Percentiles rank a stretch among this genome's conserved stretches.
Conservation (phyloP, 2,329 filamentous ascomycete species). For the Penicillium sp. region DNA sequence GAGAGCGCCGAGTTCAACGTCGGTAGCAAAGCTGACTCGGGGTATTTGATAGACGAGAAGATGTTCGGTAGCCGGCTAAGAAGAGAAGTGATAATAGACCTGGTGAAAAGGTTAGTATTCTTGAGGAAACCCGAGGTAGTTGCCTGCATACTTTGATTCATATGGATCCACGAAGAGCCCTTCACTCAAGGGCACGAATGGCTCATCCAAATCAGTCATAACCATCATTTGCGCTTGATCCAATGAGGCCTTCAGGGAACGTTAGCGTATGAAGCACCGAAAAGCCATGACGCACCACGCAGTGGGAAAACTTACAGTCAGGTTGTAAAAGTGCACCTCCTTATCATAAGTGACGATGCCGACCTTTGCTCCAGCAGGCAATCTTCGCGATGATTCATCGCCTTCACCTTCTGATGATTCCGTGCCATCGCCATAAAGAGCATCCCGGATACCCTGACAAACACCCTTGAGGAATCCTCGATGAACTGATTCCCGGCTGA, state of each 20-base stretch:
- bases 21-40: conserved; percentile 82
- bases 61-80: conserved; percentile 76
- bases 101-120: conserved; percentile 33
- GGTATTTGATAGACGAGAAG: conserved; percentile 83
- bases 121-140: neutral
- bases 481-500: conserved; percentile 85
- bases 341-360: conserved; percentile 96
- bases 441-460: conserved; percentile 79
- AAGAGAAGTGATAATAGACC: conserved; percentile 79
- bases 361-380: conserved; percentile 79
- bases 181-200: conserved; percentile 86
- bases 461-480: conserved; percentile 87
- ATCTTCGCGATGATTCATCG: conserved; percentile 46
- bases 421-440: conserved; percentile 70
- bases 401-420: conserved; percentile 53
- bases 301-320: conserved; percentile 59
- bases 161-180: conserved; percentile 93
- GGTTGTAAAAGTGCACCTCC: conserved; percentile 97
- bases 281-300: conserved; percentile 2
- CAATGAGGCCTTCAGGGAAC: conserved; percentile 57
- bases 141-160: conserved; percentile 65
- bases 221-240: conserved; percentile 96
- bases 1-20: conserved; percentile 77
- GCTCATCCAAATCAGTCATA: conserved; percentile 95
- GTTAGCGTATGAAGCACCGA: conserved; percentile 24